A percentile compares a stretch with the other conserved stretches of the same genome.
phyloP scores from a whole-genome alignment of 257 asterid species.

The Solanum etuberosum region DNA sequence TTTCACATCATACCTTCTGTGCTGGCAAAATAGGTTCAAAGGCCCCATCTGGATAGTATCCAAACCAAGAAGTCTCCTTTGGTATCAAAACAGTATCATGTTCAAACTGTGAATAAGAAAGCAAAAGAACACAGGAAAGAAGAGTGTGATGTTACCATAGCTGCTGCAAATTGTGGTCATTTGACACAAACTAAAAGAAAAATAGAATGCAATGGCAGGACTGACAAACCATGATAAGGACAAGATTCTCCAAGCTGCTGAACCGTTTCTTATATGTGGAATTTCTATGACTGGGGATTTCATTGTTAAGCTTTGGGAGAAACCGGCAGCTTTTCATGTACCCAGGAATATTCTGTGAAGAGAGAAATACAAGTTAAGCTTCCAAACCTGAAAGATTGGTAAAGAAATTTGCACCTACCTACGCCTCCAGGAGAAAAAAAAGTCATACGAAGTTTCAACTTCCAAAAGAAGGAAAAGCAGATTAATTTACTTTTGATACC shows the following conservation, averaged over 20 bases:
- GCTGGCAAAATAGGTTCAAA: constrained; percentile 61
- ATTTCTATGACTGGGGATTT: constrained; percentile 58
- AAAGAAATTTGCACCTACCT: neutral
- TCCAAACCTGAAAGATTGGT: neutral
- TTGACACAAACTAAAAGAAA: neutral
- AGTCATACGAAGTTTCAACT: neutral
- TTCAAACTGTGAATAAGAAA: constrained; percentile 48
- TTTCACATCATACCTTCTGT: constrained; percentile 40
- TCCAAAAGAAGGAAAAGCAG: neutral
- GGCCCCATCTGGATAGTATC: constrained; percentile 86
- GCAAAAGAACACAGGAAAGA: neutral
- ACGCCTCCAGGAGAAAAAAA: neutral
- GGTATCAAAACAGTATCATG: constrained; percentile 89
- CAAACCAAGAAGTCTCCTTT: constrained; percentile 93
- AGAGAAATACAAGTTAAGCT: neutral
- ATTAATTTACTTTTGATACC: neutral
- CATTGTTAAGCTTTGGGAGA: constrained; percentile 91
- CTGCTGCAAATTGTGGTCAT: neutral
- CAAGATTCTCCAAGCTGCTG: constrained; percentile 71
- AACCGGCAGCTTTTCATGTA: constrained; percentile 65
- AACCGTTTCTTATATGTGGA: constrained; percentile 73
- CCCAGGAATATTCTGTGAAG: constrained; percentile 51
- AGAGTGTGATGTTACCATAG: neutral
- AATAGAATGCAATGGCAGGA: neutral
- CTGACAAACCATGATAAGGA: constrained; percentile 71